phyloP scores from a whole-genome alignment of 257 asterid species.

The Solanum sejunctum region DNA sequence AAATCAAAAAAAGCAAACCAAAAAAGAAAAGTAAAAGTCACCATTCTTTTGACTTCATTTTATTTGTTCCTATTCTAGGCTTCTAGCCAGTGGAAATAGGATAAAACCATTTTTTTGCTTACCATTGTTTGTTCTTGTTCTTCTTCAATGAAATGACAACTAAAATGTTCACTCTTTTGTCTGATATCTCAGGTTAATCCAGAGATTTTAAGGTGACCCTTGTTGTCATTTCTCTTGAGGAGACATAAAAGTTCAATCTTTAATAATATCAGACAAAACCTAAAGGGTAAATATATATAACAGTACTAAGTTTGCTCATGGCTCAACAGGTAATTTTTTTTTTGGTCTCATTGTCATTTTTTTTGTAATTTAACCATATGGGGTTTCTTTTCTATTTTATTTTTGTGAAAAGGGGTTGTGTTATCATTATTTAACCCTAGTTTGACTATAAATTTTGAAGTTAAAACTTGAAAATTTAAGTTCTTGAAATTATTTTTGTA shows the following conservation, averaged over 20 bases:
- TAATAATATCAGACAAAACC: neutral
- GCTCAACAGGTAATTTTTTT: slow-evolving; percentile 11
- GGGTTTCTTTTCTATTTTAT: neutral
- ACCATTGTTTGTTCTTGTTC: neutral
- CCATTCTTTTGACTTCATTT: slow-evolving; percentile 4
- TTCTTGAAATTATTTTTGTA: neutral
- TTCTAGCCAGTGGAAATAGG: neutral
- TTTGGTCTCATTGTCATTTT: neutral
- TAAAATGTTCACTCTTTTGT: neutral
- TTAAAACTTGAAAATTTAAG: neutral
- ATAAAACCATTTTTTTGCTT: neutral
- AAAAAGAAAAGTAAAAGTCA: neutral
- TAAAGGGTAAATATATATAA: neutral
- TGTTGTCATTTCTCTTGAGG: neutral
- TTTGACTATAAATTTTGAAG: neutral
- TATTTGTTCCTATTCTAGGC: neutral
- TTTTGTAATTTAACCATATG: neutral
- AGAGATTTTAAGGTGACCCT: neutral
- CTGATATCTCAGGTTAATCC: neutral
- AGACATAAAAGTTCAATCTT: neutral
- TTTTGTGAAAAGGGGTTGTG: neutral
- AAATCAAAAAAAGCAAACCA: neutral
- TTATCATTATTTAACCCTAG: neutral
- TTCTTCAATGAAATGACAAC: slow-evolving; percentile 4
- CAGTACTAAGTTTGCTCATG: slow-evolving; percentile 1